Base-by-base conservation (phyloP, 805 yeast species). In the Candida ipomoeae region DNA sequence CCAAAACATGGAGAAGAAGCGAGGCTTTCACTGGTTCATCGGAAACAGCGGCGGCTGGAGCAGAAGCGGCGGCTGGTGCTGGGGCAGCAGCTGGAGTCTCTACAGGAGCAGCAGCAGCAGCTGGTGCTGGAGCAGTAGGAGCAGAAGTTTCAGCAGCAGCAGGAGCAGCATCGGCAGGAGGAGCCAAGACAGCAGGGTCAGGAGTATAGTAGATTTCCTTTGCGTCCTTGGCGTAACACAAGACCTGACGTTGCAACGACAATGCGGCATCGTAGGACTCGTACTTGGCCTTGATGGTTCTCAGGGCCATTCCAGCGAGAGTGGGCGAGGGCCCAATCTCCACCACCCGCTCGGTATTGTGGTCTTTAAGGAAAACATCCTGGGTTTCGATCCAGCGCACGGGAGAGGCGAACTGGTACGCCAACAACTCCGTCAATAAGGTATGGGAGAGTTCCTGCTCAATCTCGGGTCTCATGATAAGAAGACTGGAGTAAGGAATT, bases 311-410 rank as follows among this genome's bases (percentile, higher is more conserved):
- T 59, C 98, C 98, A 38, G 97, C 94, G 68, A 94, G 80, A 40
- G 99, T 94, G 54, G 99, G 98, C 44, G 98, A 90, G 54, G 99
- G 99, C 49, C 99, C 99, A 57, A 94, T 89, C 73, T 94, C 99
- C 59, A 94, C 97, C 55, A 94, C 92, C 66, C 99, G 83, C 75
- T 95, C 99, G 55, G 97, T 87, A 73, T 92, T 90, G 81, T 83
- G 86, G 62, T 90, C 94, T 69, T 88, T 87, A 68, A 94, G 81
- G 68, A 94, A 87, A 52, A 94, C 98, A 76, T 94, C 99, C 74
- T 94, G 99, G 55, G 99, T 94, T 70, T 95, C 99, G 70, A 95
- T 94, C 98, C 99, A 94, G 80, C 98, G 85, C 58, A 94, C 99
- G 44, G 99, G 99, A 55, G 97, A 91, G 45, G 99, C 99, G 66